These are phyloP conservation scores for Fusarium nelsonii DNA, from an alignment of 2,329 filamentous ascomycete species.

Conservation along the genomic window DNA sequence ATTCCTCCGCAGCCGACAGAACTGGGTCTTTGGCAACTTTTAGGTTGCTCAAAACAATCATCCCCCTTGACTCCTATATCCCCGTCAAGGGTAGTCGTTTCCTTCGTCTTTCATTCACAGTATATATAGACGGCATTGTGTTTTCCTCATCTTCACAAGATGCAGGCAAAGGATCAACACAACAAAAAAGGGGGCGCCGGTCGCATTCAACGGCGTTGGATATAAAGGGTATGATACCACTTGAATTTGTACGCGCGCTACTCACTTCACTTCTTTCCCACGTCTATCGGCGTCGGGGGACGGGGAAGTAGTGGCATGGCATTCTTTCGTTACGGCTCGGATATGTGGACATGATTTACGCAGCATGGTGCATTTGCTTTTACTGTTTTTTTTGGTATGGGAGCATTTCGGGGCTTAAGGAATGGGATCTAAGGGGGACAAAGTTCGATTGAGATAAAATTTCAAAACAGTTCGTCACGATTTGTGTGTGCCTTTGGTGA, in stretches of 20 bases:
- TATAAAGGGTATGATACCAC: constrained; percentile 44
- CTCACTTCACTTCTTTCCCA: not conserved
- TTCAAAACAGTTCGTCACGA: constrained; percentile 24
- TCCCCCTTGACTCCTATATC: constrained; percentile 9
- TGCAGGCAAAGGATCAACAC: constrained; percentile 22
- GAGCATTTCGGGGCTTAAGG: constrained; percentile 25
- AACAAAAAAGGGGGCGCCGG: constrained; percentile 37
- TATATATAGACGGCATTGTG: constrained; percentile 34
- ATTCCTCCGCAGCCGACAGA: constrained; percentile 43
- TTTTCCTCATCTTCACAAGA: constrained; percentile 15
- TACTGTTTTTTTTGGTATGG: constrained; percentile 28
- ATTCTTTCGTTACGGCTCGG: constrained; percentile 21
- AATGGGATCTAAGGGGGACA: constrained; percentile 26
- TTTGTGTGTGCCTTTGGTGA: constrained; percentile 16
- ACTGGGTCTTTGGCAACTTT: constrained; percentile 45
- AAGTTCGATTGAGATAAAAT: constrained; percentile 17
- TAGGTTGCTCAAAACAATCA: constrained; percentile 17
- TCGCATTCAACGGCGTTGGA: constrained; percentile 49
- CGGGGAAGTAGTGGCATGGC: not conserved
- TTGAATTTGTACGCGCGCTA: constrained; percentile 31
- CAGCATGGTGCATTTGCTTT: constrained; percentile 31
- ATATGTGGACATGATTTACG: constrained; percentile 24
- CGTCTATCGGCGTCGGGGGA: constrained; percentile 9
- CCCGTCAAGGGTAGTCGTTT: constrained; percentile 23
- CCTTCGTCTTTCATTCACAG: constrained; percentile 26